Base-by-base conservation (phyloP, 129 eudicot species). In the Ambrosia trifida region DNA sequence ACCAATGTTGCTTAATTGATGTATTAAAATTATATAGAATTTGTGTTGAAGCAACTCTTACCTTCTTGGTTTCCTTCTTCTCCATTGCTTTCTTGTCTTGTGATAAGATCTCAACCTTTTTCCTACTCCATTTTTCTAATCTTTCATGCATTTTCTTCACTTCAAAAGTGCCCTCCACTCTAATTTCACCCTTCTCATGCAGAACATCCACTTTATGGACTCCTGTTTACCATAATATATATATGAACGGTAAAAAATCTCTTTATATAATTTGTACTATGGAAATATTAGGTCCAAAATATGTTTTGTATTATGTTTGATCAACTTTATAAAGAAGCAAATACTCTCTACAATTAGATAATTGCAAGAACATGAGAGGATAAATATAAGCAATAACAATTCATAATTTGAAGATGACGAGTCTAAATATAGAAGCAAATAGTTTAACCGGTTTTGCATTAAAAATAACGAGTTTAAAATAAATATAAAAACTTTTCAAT, bases 91-190 rank as follows among this genome's bases (percentile, higher is more conserved):
- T 75, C 76, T 87, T 81, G 32, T 81, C 84, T 63, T 85, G 80
- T 18, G 88, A 79, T 63, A 89, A 5, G 31, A 88, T 62, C 73
- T 90, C 91, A 62, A 87, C 97, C 68, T 84, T 90, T 76, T 81
- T 90, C 83, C 81, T 89, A 65, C 90, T 88, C 85, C 96, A 85
- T 84, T 90, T 94, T 76, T 85, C 87, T 78, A 94, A 50, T 70
- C 81, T 80, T 75, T 72, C 80, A 56, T 94, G 99, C 36, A 94
- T 77, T 74, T 84, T 87, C 84, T 94, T 94, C 53, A 84, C 85
- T 51, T 94, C 98, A 69, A 89, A 72, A 68, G 83, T 74, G 2
- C 98, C 98, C 71, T 83, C 87, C 63, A 93, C 91, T 70, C 71
- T 83, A 17, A 89, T 78, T 80, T 93, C 90, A 57, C 87, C 85